Conservation (phyloP, 2,329 filamentous ascomycete species). For the Metarhizium humberi region DNA sequence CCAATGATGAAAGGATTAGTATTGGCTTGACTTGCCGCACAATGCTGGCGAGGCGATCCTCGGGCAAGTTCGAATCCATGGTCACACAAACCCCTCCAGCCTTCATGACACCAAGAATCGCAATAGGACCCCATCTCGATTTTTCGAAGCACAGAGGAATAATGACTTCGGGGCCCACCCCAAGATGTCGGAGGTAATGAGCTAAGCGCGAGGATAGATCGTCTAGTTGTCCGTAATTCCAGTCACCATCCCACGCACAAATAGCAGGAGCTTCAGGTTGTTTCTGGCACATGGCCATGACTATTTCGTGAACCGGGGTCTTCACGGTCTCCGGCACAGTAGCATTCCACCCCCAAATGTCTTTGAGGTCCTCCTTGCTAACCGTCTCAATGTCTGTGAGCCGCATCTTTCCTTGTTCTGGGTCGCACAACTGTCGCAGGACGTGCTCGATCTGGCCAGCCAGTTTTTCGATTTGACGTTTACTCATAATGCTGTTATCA, state of each 20-base stretch:
- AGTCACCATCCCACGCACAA: conserved; percentile 27
- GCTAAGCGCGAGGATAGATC: conserved; percentile 6
- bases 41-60: conserved; percentile 10
- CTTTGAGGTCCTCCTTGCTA: conserved; percentile 4
- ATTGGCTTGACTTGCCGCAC: conserved; percentile 9
- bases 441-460: conserved; percentile 2
- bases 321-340: conserved; percentile 2
- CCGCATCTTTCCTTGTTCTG: neutral
- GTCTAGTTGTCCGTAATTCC: conserved; percentile 25
- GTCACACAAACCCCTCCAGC: conserved; percentile 5
- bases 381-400: neutral
- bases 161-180: conserved; percentile 2
- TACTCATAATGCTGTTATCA: neutral
- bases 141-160: conserved; percentile 8
- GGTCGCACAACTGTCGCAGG: neutral
- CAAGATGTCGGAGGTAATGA: conserved; percentile 2
- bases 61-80: conserved; percentile 11
- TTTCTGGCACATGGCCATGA: neutral
- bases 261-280: conserved; percentile 7
- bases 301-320: conserved; percentile 6
- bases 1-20: conserved; percentile 11
- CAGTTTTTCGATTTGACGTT: neutral
- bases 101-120: conserved; percentile 4
- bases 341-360: conserved; percentile 7
- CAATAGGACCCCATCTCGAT: conserved; percentile 7